Evolutionary conservation across 2,329 filamentous ascomycete species (phyloP), one percentile per base, ranked within the genome.

Genomic region (Didymella exigua): DNA sequence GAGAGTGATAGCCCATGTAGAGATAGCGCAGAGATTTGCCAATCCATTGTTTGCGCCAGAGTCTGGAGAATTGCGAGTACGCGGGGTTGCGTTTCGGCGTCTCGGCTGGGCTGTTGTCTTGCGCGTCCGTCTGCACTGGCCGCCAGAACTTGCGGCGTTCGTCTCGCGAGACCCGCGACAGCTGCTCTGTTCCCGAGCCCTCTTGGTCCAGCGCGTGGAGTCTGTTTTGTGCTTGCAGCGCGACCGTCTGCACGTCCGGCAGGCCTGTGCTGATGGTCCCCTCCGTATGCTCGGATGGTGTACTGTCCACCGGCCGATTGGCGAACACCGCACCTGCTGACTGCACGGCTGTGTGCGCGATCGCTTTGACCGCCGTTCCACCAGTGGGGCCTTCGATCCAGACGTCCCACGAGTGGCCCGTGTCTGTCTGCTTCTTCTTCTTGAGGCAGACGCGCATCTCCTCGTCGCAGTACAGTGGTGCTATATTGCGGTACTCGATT

Each of bases 401-500:
- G 54, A 76, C 61, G 57, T 77, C 66, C 53, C 72, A 74, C 65
- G 74, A 33, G 11, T 48, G 50, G 14, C 54, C 62, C 7, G 57
- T 53, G 1, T 54, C n/a, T 14, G 34, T 49, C 8, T 37, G 61
- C 26, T 69, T 75, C n/a, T 74, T 74, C 53, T 74, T 79, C 58
- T 83, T 82, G 13, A 88, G 82, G 66, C 90, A 93, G 4, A 97
- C 80, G 26, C 75, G 85, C 75, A 96, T 79, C 45, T 82, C 74
- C 73, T 95, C 89, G 37, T 84, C 80, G 26, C 86, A 90, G 72
- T 91, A 96, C 18, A 98, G 77, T 13, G 93, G 93, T 9, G 88
- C 85, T 23, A 96, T 74, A 71, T 97, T 96, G 44, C 86, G 84
- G 74, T 98, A 98, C 48, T 88, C 82, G 46, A 97, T 83, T 10